Conservation (phyloP, 495 filamentous ascomycete species). For the Parathielavia hyrcaniae region DNA sequence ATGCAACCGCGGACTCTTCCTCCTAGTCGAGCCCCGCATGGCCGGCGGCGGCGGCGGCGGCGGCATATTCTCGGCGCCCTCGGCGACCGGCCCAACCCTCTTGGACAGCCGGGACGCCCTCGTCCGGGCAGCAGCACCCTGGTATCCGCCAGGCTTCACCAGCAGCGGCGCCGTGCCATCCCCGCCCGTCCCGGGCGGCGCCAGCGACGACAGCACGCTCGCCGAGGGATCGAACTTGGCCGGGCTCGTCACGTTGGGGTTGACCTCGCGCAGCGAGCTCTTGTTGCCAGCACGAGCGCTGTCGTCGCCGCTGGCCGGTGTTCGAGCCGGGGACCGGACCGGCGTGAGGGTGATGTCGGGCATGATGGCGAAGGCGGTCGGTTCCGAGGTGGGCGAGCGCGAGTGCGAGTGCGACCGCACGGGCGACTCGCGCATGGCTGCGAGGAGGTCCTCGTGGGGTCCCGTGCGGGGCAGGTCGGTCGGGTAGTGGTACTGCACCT, state of each 20-base stretch:
- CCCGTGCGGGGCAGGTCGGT: conserved; percentile 70
- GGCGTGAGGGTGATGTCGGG: conserved; percentile 32
- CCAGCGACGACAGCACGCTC: background rate
- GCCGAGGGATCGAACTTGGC: background rate
- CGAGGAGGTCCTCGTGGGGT: conserved; percentile 59
- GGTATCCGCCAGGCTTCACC: conserved; percentile 34
- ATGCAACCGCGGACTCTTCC: conserved; percentile 48
- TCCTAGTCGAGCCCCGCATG: conserved; percentile 42
- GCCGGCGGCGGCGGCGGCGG: conserved; percentile 40
- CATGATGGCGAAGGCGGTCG: conserved; percentile 28
- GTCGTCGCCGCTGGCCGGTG: conserved; percentile 12
- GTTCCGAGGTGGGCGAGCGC: conserved; percentile 27
- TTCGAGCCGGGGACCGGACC: conserved; percentile 15
- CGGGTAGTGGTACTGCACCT: conserved; percentile 68
- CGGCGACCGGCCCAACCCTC: conserved; percentile 38
- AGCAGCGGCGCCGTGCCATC: conserved; percentile 29
- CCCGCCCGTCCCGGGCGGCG: background rate
- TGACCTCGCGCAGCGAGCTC: conserved; percentile 37
- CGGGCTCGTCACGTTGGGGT: conserved; percentile 34
- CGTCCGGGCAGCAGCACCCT: conserved; percentile 42
- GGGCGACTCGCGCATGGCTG: conserved; percentile 43
- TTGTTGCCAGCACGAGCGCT: conserved; percentile 24
- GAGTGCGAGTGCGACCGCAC: conserved; percentile 8
- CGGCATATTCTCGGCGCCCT: conserved; percentile 56
- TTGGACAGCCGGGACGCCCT: conserved; percentile 38